A percentile compares a stretch with the other conserved stretches of the same genome.
Conservation (phyloP, 2,329 filamentous ascomycete genomes). For the Lizonia empirigonia region DNA sequence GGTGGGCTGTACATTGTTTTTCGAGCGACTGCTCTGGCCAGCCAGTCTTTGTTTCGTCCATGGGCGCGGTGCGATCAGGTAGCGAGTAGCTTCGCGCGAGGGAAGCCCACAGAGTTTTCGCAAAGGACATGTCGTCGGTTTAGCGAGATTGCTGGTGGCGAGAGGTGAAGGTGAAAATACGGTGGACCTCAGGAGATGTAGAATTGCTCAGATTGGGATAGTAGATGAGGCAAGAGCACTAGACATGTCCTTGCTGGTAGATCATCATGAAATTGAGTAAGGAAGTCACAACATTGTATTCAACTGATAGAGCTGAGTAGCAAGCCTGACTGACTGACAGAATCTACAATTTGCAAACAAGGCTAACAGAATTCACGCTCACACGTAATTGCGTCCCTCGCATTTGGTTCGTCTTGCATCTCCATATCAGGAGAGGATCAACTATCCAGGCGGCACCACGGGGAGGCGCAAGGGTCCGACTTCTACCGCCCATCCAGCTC, state of each 20-base stretch:
- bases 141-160: not conserved
- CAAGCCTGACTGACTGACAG: not conserved
- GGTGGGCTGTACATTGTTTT: not conserved
- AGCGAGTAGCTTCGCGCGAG: not conserved
- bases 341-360: not conserved
- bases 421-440: conserved; percentile 8
- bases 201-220: no score
- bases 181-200: not conserved
- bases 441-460: conserved; percentile 46
- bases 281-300: not conserved
- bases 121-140: not conserved
- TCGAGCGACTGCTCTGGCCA: not conserved
- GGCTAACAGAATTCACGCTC: not conserved
- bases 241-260: not conserved
- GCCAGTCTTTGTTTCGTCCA: not conserved
- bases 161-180: not conserved
- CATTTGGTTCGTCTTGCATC: conserved; percentile 42
- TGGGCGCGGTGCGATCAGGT: not conserved
- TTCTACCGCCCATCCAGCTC: conserved; percentile 43
- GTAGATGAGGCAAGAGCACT: not conserved
- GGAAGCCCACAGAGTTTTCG: not conserved
- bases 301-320: not conserved
- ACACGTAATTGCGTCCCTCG: conserved; percentile 32
- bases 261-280: not conserved
- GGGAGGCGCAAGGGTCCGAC: conserved; percentile 47